Percentiles rank a stretch among this genome's conserved stretches.
Conservation (phyloP, 163 green algal genomes). For the Coccomyxa subellipsoidea region DNA sequence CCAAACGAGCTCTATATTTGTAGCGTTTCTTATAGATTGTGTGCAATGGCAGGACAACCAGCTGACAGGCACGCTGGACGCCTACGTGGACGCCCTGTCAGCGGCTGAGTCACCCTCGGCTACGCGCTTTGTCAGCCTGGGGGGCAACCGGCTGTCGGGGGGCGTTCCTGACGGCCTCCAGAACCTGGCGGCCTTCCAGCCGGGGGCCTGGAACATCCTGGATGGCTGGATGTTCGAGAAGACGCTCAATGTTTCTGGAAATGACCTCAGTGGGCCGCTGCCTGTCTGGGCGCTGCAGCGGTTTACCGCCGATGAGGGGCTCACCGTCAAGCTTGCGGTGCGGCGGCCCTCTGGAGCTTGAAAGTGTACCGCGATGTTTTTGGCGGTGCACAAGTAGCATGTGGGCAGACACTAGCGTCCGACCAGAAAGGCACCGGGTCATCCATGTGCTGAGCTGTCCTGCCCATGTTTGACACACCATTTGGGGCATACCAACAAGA, state of each 20-base stretch:
- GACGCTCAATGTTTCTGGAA: conserved; percentile 7
- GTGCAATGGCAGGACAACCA: conserved; percentile 10
- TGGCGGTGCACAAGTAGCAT: no score
- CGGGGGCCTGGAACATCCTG: conserved; percentile 6
- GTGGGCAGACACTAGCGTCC: no score
- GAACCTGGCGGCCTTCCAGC: conserved; percentile 4
- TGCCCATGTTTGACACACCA: no score
- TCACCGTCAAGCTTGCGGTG: neutral
- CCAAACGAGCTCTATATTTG: no score
- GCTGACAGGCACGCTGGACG: conserved; percentile 2
- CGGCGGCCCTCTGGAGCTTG: no score
- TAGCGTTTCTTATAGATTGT: no score
- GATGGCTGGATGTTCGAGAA: conserved; percentile 3
- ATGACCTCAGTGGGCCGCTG: neutral
- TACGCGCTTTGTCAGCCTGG: conserved; percentile 1
- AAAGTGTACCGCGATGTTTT: no score
- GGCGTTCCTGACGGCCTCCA: neutral
- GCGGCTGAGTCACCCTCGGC: neutral
- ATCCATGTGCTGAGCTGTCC: no score
- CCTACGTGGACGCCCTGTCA: neutral
- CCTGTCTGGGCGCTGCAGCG: neutral
- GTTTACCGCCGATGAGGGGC: neutral
- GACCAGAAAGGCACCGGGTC: no score
- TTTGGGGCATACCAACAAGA: no score
- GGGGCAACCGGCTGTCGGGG: conserved; percentile 3